Evolutionary conservation across 2,329 filamentous ascomycete genomes (phyloP), one percentile per base, ranked within the genome.

Genomic region (Zymoseptoria passerinii): DNA sequence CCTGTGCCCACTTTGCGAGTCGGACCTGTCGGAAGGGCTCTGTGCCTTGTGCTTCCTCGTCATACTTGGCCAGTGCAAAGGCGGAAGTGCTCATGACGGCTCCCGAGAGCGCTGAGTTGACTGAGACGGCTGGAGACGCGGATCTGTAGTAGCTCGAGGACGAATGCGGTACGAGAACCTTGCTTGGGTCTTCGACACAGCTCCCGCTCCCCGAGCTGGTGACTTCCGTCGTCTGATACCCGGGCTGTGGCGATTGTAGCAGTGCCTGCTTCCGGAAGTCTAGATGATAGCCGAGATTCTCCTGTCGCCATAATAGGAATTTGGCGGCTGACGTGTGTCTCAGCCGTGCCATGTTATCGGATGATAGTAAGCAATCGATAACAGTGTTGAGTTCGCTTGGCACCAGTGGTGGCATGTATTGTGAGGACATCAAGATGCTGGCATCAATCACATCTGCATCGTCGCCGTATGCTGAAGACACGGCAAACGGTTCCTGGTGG

Each of bases 361-460:
- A 80, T 51, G 90, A 86, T 66, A 97, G 92, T 0, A 96, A 76
- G 18, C 83, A 82, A 8, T 84, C 77, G n/a, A 95, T 82, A 1
- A 97, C 78, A 8, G 76, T 73, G 4, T 73, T 68, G 1, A 97
- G 81, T 58, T 97, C 92, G 8, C 90, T 94, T 0, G 82, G 74
- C 2, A 89, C 75, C 4, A 96, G 78, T 0, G 92, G 92, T 61
- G 90, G 87, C 13, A 94, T 78, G 70, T 96, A 97, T 67, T 94
- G 89, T 0, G 92, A 87, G 57, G 86, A 91, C 92, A 97, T 97
- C 18, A 97, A 80, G 0, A 95, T 78, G 67, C 90, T 96, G 18
- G 92, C 92, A 71, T 97, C 92, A 86, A 97, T 95, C 50, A 81
- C 84, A 48, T 96, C 90, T 60, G 84, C 77, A 67, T 96, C 90